Evolutionary conservation across 2,329 filamentous ascomycete genomes (phyloP).

Genomic region (Colletotrichum scovillei): DNA sequence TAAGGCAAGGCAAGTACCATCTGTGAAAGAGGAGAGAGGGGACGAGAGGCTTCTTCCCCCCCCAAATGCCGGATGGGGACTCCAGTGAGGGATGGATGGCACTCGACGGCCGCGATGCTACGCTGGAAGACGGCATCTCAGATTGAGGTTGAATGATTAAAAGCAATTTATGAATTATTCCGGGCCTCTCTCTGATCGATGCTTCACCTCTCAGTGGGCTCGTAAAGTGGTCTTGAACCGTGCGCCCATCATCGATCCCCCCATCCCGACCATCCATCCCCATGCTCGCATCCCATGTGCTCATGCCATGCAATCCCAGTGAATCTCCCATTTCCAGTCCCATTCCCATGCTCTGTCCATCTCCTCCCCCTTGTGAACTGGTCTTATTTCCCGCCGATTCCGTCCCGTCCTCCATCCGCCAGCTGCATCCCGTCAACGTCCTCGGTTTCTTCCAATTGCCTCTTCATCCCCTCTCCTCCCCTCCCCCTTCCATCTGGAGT

Average conservation of each 20-base stretch:
- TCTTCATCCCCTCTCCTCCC: slow-evolving; percentile 6
- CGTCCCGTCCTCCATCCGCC: slow-evolving; percentile 14
- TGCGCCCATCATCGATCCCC: slow-evolving; percentile 1
- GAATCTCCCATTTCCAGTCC: background rate
- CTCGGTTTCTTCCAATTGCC: slow-evolving; percentile 13
- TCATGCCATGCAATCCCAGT: too few relatives aligned
- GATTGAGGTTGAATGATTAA: background rate
- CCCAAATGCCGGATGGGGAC: background rate
- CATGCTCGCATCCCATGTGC: background rate
- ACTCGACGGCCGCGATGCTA: background rate
- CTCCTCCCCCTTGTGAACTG: background rate
- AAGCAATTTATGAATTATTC: background rate
- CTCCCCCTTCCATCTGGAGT: slow-evolving; percentile 19
- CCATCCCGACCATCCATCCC: background rate
- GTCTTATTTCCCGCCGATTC: slow-evolving; percentile 22
- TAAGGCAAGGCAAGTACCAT: too few relatives aligned
- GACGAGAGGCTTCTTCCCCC: background rate
- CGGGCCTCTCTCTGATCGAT: background rate
- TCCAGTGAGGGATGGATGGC: background rate
- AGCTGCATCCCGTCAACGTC: background rate
- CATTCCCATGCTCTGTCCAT: slow-evolving; percentile 11
- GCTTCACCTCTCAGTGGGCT: background rate
- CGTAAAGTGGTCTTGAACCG: slow-evolving; percentile 22
- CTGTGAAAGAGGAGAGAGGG: background rate
- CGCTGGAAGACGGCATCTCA: background rate